Conservation (phyloP, 768 basidiomycete species). For the Panaeolus cyanescens region DNA sequence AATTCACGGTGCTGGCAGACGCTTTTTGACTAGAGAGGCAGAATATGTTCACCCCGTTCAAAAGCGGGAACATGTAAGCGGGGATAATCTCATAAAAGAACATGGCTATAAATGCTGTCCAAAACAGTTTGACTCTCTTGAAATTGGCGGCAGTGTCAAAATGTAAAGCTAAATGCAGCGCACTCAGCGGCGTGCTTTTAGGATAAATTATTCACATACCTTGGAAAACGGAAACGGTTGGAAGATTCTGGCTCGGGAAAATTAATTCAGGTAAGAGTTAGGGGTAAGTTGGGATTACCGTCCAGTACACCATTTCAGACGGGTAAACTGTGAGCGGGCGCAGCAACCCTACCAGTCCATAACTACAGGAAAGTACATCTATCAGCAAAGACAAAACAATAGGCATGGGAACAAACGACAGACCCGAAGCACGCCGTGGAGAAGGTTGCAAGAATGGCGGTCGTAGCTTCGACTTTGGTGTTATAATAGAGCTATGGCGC, state of each 20-base stretch:
- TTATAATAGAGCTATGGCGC: conserved; percentile 55
- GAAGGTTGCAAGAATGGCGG: conserved; percentile 62
- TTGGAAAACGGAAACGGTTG: conserved; percentile 63
- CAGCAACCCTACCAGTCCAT: conserved; percentile 60
- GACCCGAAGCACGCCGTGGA: conserved; percentile 67
- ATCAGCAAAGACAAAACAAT: not conserved
- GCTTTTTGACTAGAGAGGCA: conserved; percentile 59
- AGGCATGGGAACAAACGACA: conserved; percentile 8
- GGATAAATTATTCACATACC: conserved; percentile 25
- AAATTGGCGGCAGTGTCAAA: conserved; percentile 43
- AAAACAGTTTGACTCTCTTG: conserved; percentile 56
- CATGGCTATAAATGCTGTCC: conserved; percentile 51
- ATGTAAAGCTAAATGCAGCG: conserved; percentile 42
- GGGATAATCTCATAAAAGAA: conserved; percentile 56
- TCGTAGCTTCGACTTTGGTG: conserved; percentile 53
- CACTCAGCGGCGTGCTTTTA: not conserved
- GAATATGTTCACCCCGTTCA: conserved; percentile 61
- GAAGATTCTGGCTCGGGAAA: conserved; percentile 41
- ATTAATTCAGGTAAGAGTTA: not conserved
- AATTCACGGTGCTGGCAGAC: conserved; percentile 40
- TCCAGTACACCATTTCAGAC: conserved; percentile 67
- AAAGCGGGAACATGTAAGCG: conserved; percentile 61
- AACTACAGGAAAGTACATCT: conserved; percentile 30
- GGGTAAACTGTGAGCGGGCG: conserved; percentile 62
- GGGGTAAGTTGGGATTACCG: conserved; percentile 32